Conservation (phyloP, 495 filamentous ascomycete species). For the Pyrenopolyporus hunteri region DNA sequence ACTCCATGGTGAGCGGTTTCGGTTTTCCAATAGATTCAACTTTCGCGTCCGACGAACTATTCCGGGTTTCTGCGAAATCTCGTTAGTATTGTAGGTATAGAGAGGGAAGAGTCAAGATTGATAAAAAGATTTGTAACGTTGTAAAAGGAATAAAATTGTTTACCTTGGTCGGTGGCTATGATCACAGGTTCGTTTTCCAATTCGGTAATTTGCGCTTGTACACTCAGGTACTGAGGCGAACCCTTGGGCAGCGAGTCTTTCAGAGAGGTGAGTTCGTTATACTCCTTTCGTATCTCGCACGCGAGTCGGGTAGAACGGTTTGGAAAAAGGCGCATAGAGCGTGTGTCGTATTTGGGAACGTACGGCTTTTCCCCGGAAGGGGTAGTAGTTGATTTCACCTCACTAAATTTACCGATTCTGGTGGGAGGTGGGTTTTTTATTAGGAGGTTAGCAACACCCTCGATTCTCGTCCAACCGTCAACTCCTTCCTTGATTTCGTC, state of each 20-base stretch:
- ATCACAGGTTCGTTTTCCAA: conserved; percentile 18
- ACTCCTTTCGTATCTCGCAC: conserved; percentile 19
- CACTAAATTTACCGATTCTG: not conserved
- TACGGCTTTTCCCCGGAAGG: conserved; percentile 9
- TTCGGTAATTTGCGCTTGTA: not conserved
- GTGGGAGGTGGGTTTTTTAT: conserved; percentile 17
- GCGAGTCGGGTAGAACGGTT: conserved; percentile 10
- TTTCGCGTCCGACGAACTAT: not conserved
- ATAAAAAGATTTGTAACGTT: not conserved
- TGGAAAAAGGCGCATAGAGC: not conserved
- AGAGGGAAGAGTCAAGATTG: not conserved
- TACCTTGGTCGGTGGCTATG: conserved; percentile 12
- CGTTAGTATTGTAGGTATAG: conserved; percentile 3
- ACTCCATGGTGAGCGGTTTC: conserved; percentile 5
- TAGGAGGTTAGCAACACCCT: not conserved
- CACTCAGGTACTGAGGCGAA: too few species aligned
- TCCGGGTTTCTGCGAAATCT: not conserved
- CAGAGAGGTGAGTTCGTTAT: not conserved
- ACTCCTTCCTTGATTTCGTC: too few species aligned
- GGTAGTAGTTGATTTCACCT: not conserved
- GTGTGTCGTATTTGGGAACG: not conserved
- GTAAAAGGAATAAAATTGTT: not conserved
- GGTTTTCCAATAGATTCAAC: not conserved
- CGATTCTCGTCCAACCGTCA: too few species aligned
- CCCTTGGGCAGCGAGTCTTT: not conserved